A percentile compares a stretch with the other conserved stretches of the same genome.
Conservation (phyloP, 306 rosid species). For the Argentina anserina region DNA sequence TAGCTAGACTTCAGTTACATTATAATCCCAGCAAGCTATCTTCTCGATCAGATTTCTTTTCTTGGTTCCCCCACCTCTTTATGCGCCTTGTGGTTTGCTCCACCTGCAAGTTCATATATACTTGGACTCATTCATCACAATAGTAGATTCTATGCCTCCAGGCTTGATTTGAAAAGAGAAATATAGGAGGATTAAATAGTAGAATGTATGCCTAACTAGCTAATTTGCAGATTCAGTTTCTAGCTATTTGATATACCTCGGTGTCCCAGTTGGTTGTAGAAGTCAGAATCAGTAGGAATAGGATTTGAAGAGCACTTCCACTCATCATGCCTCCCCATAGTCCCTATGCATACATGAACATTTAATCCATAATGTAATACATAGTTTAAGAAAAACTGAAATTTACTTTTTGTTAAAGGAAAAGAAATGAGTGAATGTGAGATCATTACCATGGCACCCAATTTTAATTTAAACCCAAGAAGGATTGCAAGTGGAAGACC, state of each 20-base stretch:
- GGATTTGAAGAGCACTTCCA: conserved; percentile 29
- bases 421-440: not conserved
- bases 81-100: conserved; percentile 38
- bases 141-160: not conserved
- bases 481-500: conserved; percentile 47
- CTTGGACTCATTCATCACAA: not conserved
- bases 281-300: conserved; percentile 19
- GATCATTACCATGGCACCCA: conserved; percentile 32
- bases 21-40: not conserved
- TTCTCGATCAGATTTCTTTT: not conserved
- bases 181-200: not conserved
- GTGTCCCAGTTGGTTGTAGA: conserved; percentile 39
- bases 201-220: not conserved
- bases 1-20: not conserved
- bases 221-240: not conserved
- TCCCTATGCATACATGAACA: conserved; percentile 6
- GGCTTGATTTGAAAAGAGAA: no score
- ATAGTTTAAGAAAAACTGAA: not conserved
- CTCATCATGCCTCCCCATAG: conserved; percentile 30
- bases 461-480: conserved; percentile 22
- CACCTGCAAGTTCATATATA: conserved; percentile 18
- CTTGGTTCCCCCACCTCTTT: conserved; percentile 27
- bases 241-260: conserved; percentile 23
- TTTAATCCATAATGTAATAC: not conserved
- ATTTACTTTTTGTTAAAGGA: not conserved